Percentiles rank a stretch among this genome's conserved stretches.
phyloP scores from a whole-genome alignment of 2,329 filamentous ascomycete genomes.

The Furcasterigmium sp. region DNA sequence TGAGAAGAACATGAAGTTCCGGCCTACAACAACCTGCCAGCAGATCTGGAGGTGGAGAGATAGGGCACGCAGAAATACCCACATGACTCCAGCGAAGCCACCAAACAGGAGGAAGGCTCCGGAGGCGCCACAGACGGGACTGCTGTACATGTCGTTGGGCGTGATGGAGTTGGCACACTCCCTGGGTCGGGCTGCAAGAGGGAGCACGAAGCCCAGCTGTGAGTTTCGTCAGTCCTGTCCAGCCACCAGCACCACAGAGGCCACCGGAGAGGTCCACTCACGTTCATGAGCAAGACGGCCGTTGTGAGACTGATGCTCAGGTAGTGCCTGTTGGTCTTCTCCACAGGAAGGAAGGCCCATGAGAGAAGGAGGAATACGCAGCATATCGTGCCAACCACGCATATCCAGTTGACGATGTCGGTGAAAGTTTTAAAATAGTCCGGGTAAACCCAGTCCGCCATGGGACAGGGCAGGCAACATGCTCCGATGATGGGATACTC shows the following conservation, averaged over 20 bases:
- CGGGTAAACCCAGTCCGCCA: conserved; percentile 69
- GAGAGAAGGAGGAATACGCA: conserved; percentile 74
- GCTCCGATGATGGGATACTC: conserved; percentile 39
- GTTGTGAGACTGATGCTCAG: conserved; percentile 81
- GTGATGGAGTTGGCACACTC: conserved; percentile 90
- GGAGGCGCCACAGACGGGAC: conserved; percentile 77
- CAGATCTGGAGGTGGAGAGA: conserved; percentile 96
- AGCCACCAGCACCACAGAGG: conserved; percentile 13
- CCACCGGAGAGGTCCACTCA: conserved; percentile 38
- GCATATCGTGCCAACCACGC: conserved; percentile 66
- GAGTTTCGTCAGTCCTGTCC: neutral
- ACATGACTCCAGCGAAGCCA: conserved; percentile 78
- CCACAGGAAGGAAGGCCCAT: conserved; percentile 74
- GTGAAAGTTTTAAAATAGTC: conserved; percentile 56
- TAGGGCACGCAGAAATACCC: conserved; percentile 85
- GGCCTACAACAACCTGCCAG: conserved; percentile 89
- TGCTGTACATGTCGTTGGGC: conserved; percentile 84
- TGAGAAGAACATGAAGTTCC: conserved; percentile 82
- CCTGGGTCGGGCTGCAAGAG: conserved; percentile 69
- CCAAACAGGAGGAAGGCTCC: conserved; percentile 82
- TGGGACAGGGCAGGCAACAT: conserved; percentile 89
- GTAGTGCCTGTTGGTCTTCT: conserved; percentile 90
- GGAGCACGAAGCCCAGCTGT: conserved; percentile 85
- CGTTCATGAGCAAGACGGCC: conserved; percentile 73
- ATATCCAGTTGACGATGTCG: conserved; percentile 73